These are phyloP conservation scores for Coemansia sp. DNA, from an alignment of 192 early-diverging fungal species.

Conservation along the genomic window DNA sequence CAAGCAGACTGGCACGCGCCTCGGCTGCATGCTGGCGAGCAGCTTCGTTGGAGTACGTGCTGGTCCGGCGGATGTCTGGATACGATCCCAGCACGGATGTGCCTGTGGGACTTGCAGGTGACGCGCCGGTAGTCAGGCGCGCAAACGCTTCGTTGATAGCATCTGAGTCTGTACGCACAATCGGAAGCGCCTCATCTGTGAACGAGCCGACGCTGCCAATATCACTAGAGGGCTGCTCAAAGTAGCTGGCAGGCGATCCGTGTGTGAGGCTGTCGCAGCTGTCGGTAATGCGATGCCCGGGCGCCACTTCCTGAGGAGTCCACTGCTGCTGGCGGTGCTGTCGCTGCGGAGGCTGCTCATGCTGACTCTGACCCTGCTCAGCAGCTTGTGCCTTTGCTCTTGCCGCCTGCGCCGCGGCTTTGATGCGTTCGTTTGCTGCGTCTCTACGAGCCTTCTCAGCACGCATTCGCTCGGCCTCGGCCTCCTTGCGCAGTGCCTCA, in stretches of 20 bases:
- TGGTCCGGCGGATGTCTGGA: constrained; percentile 28
- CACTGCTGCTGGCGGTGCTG: constrained; percentile 5
- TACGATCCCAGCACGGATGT: background rate
- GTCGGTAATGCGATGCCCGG: too few species aligned
- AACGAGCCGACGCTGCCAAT: background rate
- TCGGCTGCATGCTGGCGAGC: constrained; percentile 39
- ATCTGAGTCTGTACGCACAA: constrained; percentile 17
- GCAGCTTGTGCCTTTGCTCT: constrained; percentile 23
- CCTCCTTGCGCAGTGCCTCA: constrained; percentile 1
- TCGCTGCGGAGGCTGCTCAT: background rate
- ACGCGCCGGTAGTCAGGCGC: constrained; percentile 21
- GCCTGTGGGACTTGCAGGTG: constrained; percentile 6
- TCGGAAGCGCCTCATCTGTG: background rate
- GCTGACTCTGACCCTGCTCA: constrained; percentile 8
- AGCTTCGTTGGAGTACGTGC: constrained; percentile 28
- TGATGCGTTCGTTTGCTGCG: constrained; percentile 18
- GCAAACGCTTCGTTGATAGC: constrained; percentile 29
- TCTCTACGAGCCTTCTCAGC: constrained; percentile 21
- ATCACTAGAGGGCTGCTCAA: constrained; percentile 9
- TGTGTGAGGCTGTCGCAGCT: constrained; percentile 15
- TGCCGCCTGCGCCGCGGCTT: constrained; percentile 25
- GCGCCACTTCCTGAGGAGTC: background rate
- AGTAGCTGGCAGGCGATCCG: background rate
- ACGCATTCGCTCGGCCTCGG: constrained; percentile 27
- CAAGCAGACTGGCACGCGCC: constrained; percentile 50